Percentiles rank a stretch among this genome's conserved stretches.
These are phyloP conservation scores for Lactifluus rugatus DNA, from an alignment of 768 basidiomycete species.

Conservation along the genomic window DNA sequence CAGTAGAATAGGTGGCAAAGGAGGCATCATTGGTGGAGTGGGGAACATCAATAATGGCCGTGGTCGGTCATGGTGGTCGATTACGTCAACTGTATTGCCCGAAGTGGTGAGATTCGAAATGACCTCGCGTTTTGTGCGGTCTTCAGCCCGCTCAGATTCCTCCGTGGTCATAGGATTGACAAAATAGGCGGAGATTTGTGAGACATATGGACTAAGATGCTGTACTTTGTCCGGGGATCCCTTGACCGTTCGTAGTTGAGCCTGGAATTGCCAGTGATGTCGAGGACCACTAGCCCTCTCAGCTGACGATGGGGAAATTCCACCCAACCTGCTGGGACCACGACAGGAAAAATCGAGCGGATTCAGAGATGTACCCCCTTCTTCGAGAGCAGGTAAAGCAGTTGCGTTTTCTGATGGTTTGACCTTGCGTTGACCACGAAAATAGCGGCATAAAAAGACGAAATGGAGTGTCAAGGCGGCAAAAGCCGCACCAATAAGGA, in stretches of 20 bases:
- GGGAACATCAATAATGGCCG: neutral
- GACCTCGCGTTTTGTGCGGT: neutral
- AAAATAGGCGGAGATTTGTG: neutral
- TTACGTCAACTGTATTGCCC: neutral
- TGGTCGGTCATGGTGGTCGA: neutral
- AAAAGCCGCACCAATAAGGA: neutral
- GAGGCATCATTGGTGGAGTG: neutral
- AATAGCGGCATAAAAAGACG: neutral
- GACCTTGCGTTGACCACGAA: neutral
- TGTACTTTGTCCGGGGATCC: neutral
- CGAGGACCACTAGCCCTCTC: neutral
- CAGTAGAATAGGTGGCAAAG: neutral
- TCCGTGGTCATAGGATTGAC: neutral
- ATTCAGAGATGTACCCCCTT: neutral
- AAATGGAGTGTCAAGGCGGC: neutral
- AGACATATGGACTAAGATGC: neutral
- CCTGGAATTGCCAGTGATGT: neutral
- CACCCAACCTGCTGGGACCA: conserved; percentile 12
- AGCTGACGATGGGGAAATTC: neutral
- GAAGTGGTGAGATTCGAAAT: neutral
- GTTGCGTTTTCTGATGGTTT: neutral
- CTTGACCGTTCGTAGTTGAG: neutral
- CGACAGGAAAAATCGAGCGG: neutral
- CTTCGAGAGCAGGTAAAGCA: conserved; percentile 3
- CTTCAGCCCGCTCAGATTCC: neutral